Percentiles rank a stretch among this genome's conserved stretches.
Conservation (phyloP, 169 alveolate genomes). For the Plasmodium sp. region DNA sequence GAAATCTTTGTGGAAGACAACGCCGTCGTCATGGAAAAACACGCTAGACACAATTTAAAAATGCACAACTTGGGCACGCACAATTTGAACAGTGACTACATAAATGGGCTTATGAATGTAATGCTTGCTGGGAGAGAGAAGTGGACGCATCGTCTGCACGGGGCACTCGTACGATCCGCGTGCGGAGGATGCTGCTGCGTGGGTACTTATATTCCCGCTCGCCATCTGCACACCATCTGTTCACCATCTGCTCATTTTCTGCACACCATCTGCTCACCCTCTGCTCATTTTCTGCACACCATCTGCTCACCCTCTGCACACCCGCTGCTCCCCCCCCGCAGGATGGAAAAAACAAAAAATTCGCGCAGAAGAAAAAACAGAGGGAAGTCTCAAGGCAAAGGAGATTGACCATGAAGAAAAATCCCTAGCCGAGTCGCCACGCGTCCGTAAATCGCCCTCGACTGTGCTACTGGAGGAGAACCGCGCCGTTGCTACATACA, state of each 20-base stretch:
- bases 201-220: background rate
- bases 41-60: conserved; percentile 23
- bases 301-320: background rate
- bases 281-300: no score
- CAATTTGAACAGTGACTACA: conserved; percentile 42
- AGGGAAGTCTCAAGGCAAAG: conserved; percentile 21
- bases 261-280: no score
- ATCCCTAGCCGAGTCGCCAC: background rate
- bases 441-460: background rate
- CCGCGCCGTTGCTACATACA: background rate
- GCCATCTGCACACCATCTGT: no score
- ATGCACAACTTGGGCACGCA: conserved; percentile 23
- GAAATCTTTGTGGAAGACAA: conserved; percentile 51
- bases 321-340: background rate
- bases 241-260: no score
- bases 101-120: conserved; percentile 61
- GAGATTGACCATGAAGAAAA: conserved; percentile 34
- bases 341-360: conserved; percentile 74
- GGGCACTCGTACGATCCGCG: background rate
- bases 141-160: background rate
- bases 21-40: conserved; percentile 26
- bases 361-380: conserved; percentile 39
- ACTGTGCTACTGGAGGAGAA: background rate
- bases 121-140: background rate
- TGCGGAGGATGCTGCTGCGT: background rate